Base-by-base conservation (phyloP, 176 grass and related monocot genomes). In the Elaeis guineensis region DNA sequence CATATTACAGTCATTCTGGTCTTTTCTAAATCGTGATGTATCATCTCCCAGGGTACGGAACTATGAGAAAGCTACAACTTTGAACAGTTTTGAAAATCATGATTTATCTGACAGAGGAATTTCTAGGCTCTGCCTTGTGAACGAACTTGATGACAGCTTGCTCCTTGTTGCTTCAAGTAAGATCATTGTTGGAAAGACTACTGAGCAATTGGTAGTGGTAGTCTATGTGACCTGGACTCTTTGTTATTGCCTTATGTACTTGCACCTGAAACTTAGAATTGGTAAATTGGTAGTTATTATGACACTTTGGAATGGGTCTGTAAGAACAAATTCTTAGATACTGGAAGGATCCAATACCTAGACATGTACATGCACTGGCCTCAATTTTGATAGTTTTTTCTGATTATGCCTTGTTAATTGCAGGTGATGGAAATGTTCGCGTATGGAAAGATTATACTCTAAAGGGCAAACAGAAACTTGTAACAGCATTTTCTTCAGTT, bases 101-200 rank as follows among this genome's bases (percentile, higher is more conserved):
- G 86, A 83, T 21, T 85, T 82, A 30, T 80, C 84, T 17, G 93
- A 98, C n/a, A 98, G 75, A 79, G 93, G 87, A 58, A 78, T 98
- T 66, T 89, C 84, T 19, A 98, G 86, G 57, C 76, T 98, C 48
- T 77, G 86, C 66, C 82, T 98, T 64, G 67, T 92, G 65, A 98
- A 98, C 80, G 93, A 89, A 65, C 87, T 98, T 78, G 87, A 92
- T 82, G 84, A 98, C 65, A 91, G 80, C 64, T 98, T 98, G 72
- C 81, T 98, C 72, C 86, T 92, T 59, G 87, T 81, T 73, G 84
- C 75, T 57, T 98, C 93, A 85, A 85, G 87, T 98, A 84, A n/a
- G 73, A 15, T 39, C 32, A 53, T 16, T 19, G 21, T 71, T 32
- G 5, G 30, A 8, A 32, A 32, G 7, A 32, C 30, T 7, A 32